Base-by-base conservation (phyloP, 768 basidiomycete genomes). In the Zangia roseola region DNA sequence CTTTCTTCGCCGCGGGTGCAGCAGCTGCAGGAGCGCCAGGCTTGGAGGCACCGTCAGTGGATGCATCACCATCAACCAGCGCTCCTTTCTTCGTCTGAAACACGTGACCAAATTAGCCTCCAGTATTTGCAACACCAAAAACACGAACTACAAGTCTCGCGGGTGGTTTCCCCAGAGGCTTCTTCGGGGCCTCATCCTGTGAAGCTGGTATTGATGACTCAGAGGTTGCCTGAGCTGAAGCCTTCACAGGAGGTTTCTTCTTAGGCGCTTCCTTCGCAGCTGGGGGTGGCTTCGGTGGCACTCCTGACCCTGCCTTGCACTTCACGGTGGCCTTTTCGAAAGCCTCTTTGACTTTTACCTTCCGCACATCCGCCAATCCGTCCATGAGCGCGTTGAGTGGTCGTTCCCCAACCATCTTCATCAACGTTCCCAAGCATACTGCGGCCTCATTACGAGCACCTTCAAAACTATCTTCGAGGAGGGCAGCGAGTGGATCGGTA, bases 321-420 rank as follows among this genome's bases (percentile, higher is more conserved):
- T 91, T 95, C 34, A 97, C 90, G n/a, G 83, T 83, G 4, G 92
- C 93, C 59, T 88, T 92, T 49, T 91, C 94, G 56, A 82, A 90
- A 1, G 91, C 90, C 63, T 97, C 97, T 68, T 88, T 94, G 45
- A 99, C 91, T 71, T 97, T 99, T 3, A 76, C 77, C 69, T 91
- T 94, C 55, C 93, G 77, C 19, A 95, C 75, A 59, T 97, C 94
- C 16, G 90, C 84, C 48, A 98, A 73, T 9, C 79, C 74, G 53
- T 97, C 94, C 74, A 95, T 78, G 7, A 89, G 73, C 1, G 91
- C 91, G 61, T 88, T 93, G 38, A 99, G 77, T 16, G 88, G 86
- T 24, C 95, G 77, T 63, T 98, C 95, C 19, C 97, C 97, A 10
- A 98, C 81, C 80, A 98, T 94, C 75, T 91, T 97, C 89, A 94